Evolutionary conservation across 2,329 filamentous ascomycete genomes (phyloP).

Genomic region (Phialophora tarda): DNA sequence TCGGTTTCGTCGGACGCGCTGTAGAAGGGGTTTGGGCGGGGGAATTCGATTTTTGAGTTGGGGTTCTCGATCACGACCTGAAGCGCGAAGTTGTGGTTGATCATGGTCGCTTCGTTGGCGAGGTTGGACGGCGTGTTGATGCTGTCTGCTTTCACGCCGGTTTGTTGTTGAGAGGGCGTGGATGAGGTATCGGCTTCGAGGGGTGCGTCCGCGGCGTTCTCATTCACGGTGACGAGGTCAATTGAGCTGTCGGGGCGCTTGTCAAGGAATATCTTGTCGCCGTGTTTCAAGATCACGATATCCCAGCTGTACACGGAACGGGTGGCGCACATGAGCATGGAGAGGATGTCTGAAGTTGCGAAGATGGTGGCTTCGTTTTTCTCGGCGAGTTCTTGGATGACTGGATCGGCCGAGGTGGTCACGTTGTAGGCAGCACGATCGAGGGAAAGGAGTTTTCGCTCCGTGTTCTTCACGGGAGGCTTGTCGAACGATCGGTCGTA

Average conservation of each 20-base stretch:
- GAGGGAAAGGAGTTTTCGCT: conserved; percentile 74
- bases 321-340: conserved; percentile 98
- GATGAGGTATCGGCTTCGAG: conserved; percentile 78
- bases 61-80: conserved; percentile 89
- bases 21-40: conserved; percentile 95
- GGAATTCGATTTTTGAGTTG: conserved; percentile 78
- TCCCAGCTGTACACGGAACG: conserved; percentile 99
- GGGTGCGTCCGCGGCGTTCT: conserved; percentile 94
- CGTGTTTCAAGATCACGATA: conserved; percentile 88
- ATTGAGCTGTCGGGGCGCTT: conserved; percentile 95
- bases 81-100: conserved; percentile 99
- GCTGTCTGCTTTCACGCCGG: conserved; percentile 78
- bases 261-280: conserved; percentile 97
- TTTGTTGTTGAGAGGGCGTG: conserved; percentile 41
- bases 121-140: conserved; percentile 94
- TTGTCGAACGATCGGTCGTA: conserved; percentile 97
- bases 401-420: conserved; percentile 91
- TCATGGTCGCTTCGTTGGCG: conserved; percentile 96
- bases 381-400: conserved; percentile 95
- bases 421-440: conserved; percentile 98
- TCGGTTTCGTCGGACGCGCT: conserved; percentile 91
- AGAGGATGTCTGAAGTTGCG: conserved; percentile 94
- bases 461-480: conserved; percentile 82
- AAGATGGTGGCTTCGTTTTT: conserved; percentile 97
- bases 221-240: conserved; percentile 98